Base-by-base conservation (phyloP, 306 rosid genomes). In the Elaeagnus macrophylla region DNA sequence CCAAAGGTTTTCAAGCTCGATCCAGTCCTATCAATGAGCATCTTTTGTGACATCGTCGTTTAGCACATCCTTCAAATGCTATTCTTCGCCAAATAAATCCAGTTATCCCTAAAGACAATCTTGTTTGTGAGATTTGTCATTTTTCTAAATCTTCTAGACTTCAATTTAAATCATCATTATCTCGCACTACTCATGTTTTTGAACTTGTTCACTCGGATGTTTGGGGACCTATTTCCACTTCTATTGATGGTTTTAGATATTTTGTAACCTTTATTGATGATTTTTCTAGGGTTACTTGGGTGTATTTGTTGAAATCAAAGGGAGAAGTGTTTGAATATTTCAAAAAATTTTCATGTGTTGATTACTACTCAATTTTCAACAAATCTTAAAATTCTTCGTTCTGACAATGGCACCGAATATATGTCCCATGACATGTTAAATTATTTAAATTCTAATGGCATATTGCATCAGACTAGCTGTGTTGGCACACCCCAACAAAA, bases 81-180 rank as follows among this genome's bases (percentile, higher is more conserved):
- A 37, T 48, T 14, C 8, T 36, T 43, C 5, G n/a, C 1, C 51
- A 3, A 20, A 15, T 47, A 0, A 19, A 10, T 36, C 41, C 37
- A 4, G 19, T 3, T 10, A 0, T 62, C 1, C 10, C 20, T 0
- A 25, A 13, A 10, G 7, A 42, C 9, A 41, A 12, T 7, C 37
- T n/a, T 49, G 20, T 18, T n/a, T 57, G 56, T 64, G 54, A 54
- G 45, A 46, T 43, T 9, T 62, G 52, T 54, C 61, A 45, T 36
- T 54, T 36, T 18, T 54, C 61, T 6, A 54, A 64, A 10, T 25
- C 42, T 7, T 35, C 68, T 2, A 15, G 15, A 15, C 19, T 54
- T 17, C 55, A 39, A 10, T 64, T 64, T 37, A n/a, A 13, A 6
- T 54, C 40, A 54, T 17, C 49, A 11, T 12, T 13, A 18, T 54